Conservation (phyloP, 2,329 filamentous ascomycete species). For the Apiospora koreana region DNA sequence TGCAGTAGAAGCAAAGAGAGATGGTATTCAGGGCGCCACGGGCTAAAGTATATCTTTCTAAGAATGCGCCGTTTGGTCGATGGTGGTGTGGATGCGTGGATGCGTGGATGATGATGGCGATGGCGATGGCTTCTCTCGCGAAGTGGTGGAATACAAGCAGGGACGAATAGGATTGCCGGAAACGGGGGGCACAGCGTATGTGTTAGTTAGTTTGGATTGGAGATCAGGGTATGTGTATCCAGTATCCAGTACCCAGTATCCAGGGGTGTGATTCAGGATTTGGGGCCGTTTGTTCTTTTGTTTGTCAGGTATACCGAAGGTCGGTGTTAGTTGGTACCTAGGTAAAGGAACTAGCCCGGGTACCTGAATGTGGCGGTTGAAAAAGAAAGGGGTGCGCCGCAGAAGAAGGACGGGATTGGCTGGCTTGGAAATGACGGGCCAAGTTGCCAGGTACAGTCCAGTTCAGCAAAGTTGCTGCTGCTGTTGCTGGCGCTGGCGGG, state of each 20-base stretch:
- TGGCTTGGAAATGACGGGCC: neutral
- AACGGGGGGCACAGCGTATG: constrained; percentile 5
- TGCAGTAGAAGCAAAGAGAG: neutral
- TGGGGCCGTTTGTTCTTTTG: constrained; percentile 8
- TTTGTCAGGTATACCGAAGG: constrained; percentile 5
- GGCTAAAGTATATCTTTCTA: neutral
- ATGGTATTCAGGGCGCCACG: neutral
- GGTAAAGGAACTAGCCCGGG: neutral
- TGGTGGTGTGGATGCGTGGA: neutral
- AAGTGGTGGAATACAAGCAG: neutral
- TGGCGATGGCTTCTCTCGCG: neutral
- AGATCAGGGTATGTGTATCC: neutral
- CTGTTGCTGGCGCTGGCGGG: neutral
- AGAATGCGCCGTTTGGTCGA: neutral
- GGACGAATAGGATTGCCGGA: neutral
- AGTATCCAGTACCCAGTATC: neutral
- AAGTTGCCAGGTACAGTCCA: neutral
- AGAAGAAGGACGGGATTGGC: neutral
- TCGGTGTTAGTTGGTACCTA: constrained; percentile 1
- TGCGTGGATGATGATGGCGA: neutral
- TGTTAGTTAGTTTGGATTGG: neutral
- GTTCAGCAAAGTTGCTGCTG: neutral
- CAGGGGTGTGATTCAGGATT: constrained; percentile 8
- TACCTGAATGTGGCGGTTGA: constrained; percentile 5
- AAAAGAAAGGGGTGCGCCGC: constrained; percentile 1